Base-by-base conservation (phyloP, 306 rosid genomes). In the Fagus sylvatica region DNA sequence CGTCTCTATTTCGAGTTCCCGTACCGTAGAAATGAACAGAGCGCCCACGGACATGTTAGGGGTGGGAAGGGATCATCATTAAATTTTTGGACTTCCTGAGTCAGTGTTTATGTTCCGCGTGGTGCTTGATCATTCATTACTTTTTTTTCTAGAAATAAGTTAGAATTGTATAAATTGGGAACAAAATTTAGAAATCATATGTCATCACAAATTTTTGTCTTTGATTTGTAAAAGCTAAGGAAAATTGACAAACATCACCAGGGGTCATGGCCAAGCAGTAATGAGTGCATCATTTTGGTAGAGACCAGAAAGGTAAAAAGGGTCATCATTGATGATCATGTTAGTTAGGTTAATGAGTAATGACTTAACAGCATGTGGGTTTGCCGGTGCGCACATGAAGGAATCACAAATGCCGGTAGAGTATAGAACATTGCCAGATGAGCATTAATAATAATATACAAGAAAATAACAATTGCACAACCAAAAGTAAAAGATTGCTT, bases 401-500 rank as follows among this genome's bases (percentile, higher is more conserved):
- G 75, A 82, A 89, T 76, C 76, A 76, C 75, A 70, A 53, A 60
- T 79, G 87, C 80, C 73, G 81, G 82, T 40, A 54, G 85, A 74
- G 77, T 77, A 72, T 78, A 71, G 13, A 76, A 78, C 86, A 84
- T 57, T 54, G 85, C 79, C 74, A 80, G 76, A 75, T 78, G 74
- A 77, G 72, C 55, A 76, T 68, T 66, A 64, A 64, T 6, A 33
- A 78, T 12, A 53, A 40, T 16, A 17, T 4, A 30, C 19, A n/a
- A 33, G 64, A 82, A 81, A 83, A 61, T 76, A 83, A 79, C 81
- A 77, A 79, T 81, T 85, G 80, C 87, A 83, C 78, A 55, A 78
- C 83, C 85, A 80, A 83, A 82, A 87, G 79, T 83, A 76, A 84
- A 59, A 82, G 78, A 85, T 86, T 71, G 80, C 88, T 79, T 81